Conservation (phyloP, 1,284 basidiomycete genomes). For the Fomitiporia mediterranea region DNA sequence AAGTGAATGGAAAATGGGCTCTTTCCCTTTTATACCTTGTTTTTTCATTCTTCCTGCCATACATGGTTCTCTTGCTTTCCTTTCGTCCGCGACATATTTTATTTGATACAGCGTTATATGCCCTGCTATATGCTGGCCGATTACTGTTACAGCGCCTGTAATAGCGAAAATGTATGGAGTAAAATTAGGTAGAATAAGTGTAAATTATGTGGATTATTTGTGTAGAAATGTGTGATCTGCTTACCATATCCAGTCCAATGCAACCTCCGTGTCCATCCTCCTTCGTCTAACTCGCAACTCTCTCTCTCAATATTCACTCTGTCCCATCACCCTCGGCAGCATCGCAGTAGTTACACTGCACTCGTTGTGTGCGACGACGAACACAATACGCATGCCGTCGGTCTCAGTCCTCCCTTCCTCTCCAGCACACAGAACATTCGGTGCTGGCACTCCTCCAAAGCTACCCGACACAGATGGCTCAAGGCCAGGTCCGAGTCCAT, state of each 20-base stretch:
- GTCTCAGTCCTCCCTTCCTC: conserved; percentile 14
- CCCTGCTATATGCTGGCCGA: not conserved
- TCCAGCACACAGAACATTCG: conserved; percentile 3
- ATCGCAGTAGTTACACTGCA: not conserved
- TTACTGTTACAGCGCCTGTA: not conserved
- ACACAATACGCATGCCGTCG: conserved; percentile 8
- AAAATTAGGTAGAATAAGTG: not conserved
- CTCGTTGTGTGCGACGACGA: not conserved
- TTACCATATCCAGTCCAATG: not conserved
- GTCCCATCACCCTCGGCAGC: not conserved
- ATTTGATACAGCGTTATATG: not conserved
- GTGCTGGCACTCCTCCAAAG: not conserved
- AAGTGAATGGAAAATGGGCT: not conserved
- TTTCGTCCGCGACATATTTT: not conserved
- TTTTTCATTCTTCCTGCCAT: not conserved
- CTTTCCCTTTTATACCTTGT: not conserved
- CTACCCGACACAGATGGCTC: not conserved
- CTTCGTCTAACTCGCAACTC: not conserved
- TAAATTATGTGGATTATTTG: not conserved
- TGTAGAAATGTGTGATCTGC: not conserved
- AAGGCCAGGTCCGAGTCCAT: too few relatives aligned
- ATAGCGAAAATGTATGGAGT: not conserved
- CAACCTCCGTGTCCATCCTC: not conserved
- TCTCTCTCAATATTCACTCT: too few relatives aligned
- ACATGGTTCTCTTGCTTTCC: not conserved